Base-by-base conservation (phyloP, 129 eudicot genomes). In the Flaveria robusta region DNA sequence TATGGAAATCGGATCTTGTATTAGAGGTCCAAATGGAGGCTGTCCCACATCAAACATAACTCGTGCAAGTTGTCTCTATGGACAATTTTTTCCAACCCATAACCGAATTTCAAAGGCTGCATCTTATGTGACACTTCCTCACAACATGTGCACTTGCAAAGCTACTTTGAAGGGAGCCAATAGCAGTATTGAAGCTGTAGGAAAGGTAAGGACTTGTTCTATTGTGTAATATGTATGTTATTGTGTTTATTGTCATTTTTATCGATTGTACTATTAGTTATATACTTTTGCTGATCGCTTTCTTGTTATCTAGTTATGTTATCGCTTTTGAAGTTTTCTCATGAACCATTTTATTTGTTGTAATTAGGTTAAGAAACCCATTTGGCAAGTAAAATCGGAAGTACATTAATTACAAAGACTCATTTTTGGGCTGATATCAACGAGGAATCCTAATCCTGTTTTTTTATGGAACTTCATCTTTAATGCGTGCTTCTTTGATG, bases 1-100 rank as follows among this genome's bases (percentile, higher is more conserved):
- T n/a, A 87, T 87, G 91, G 91, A 84, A 26, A 43, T 77, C 39
- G 85, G 87, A 64, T 77, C 79, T 26, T 77, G 85, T 63, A 27
- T 77, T 74, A 79, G 79, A 78, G 67, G 41, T 72, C 83, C 71
- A 26, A 75, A 71, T 31, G 71, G 59, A 23, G 58, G 59, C 60
- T 65, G 69, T 55, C 70, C 75, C 31, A 15, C 83, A 18, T 68
- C 78, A 56, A 67, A 42, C 72, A 23, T 81, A 43, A 78, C 41
- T 46, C 88, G 79, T 67, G 59, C 83, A 45, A 83, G 55, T 51
- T 23, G 74, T 69, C 26, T 64, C 45, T 46, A 10, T 51, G 74
- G 51, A 23, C 81, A 70, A 10, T 69, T 55, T 0, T 29, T 72
- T 45, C 16, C 62, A 8, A 63, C 77, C 18, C 51, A 45, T 23